Evolutionary conservation across 2,329 filamentous ascomycete species (phyloP), one percentile per base, ranked within the genome.

Genomic region (Talaromyces sp.): DNA sequence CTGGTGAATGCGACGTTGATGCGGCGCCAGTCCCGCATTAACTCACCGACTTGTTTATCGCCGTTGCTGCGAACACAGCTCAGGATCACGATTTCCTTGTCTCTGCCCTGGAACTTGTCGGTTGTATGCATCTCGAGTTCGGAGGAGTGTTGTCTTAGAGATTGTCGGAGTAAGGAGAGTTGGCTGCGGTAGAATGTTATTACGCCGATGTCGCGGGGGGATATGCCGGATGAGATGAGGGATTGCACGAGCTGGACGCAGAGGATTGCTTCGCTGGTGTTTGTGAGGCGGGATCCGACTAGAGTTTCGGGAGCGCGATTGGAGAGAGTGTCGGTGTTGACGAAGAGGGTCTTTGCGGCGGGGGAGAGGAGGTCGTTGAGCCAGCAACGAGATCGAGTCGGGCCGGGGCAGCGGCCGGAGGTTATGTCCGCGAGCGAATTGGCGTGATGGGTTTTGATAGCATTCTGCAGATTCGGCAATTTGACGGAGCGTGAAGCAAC

Each of bases 121-220:
- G 95, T 93, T 0, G 95, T 98, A 77, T 99, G 93, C 85, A 98
- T 93, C 78, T 99, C 95, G 1, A 99, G 88, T 2, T 86, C 85
- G 0, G 82, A 79, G 0, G 82, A 79, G 70, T 83, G 78, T 48
- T 79, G 81, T 37, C 87, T 86, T 39, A 97, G 85, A 11, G 83
- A 84, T 67, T 93, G 87, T 68, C 91, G 91, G 1, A 99, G 83
- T 2, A 97, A 82, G 0, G 92, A 88, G 1, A 99, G 87, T 76
- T 99, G 95, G 6, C 91, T 93, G 65, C 95, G 91, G 78, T 99
- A 99, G 77, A 97, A 93, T 16, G 95, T 97, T 81, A 99, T 97
- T 69, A 99, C 90, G 56, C 95, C 95, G 64, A 99, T 93, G 61
- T 94, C 90, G 0, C 82, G 80, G 0, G 90, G 84, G 0, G 90